Conservation (phyloP, 345 rosid species). For the Lepidium africanum region DNA sequence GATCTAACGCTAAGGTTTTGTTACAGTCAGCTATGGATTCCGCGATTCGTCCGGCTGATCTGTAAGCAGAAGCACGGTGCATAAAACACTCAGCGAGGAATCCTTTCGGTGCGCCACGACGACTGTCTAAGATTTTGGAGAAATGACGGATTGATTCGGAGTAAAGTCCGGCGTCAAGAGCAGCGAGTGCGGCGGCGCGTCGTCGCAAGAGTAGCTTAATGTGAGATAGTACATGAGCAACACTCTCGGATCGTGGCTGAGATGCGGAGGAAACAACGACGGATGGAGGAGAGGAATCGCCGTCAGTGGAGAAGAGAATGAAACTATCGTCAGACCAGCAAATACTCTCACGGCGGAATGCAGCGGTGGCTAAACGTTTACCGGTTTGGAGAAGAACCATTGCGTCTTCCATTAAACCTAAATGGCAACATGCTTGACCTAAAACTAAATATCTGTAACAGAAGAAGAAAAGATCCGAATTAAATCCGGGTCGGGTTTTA, state of each 20-base stretch:
- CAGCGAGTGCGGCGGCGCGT: conserved; percentile 85
- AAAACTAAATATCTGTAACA: conserved; percentile 64
- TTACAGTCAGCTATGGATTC: conserved; percentile 93
- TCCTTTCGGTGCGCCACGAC: conserved; percentile 82
- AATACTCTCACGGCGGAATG: conserved; percentile 87
- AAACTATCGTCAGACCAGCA: conserved; percentile 91
- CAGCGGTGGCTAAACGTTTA: conserved; percentile 89
- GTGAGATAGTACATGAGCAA: conserved; percentile 63
- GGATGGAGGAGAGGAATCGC: conserved; percentile 24
- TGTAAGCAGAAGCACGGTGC: conserved; percentile 82
- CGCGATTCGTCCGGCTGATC: conserved; percentile 67
- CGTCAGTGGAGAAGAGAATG: conserved; percentile 35
- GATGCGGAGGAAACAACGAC: conserved; percentile 32
- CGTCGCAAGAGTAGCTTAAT: conserved; percentile 88
- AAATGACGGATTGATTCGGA: conserved; percentile 95
- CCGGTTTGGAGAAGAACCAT: conserved; percentile 96
- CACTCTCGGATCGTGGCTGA: conserved; percentile 60
- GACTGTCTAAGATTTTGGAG: conserved; percentile 80
- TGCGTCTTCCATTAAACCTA: conserved; percentile 97
- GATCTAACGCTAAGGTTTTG: conserved; percentile 73
- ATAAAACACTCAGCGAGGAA: conserved; percentile 83
- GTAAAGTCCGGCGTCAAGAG: conserved; percentile 79
- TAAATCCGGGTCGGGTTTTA: conserved; percentile 5
- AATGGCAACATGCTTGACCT: conserved; percentile 93
- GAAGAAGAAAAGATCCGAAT: conserved; percentile 13